phyloP scores from a whole-genome alignment of 352 stramenopile genomes.

The Phytophthora kernoviae region DNA sequence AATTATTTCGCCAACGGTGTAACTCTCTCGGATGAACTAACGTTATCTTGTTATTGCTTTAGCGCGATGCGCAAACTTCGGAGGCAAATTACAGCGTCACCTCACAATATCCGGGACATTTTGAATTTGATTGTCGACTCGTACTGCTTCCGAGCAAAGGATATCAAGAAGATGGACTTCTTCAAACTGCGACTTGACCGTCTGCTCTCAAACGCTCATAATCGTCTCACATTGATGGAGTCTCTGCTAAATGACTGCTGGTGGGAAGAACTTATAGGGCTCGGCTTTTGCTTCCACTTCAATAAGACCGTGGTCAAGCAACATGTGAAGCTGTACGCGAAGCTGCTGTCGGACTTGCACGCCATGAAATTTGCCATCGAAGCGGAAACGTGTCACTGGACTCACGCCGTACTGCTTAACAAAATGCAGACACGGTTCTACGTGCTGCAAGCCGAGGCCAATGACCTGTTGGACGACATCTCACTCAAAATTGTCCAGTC shows the following conservation, averaged over 20 bases:
- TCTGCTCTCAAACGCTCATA: constrained; percentile 42
- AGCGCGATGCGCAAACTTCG: constrained; percentile 61
- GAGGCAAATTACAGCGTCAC: constrained; percentile 49
- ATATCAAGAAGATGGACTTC: constrained; percentile 84
- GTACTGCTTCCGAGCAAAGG: constrained; percentile 77
- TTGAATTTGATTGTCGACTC: constrained; percentile 82
- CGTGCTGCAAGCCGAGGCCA: constrained; percentile 64
- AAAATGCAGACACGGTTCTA: constrained; percentile 74
- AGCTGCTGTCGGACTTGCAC: constrained; percentile 59
- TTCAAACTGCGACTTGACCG: constrained; percentile 67
- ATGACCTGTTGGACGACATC: constrained; percentile 75
- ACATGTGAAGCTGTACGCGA: constrained; percentile 66
- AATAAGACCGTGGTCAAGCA: constrained; percentile 78
- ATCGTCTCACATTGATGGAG: constrained; percentile 56
- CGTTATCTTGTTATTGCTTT: constrained; percentile 4
- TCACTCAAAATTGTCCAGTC: constrained; percentile 39
- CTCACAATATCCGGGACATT: constrained; percentile 69
- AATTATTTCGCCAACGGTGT: background rate
- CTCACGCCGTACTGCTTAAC: constrained; percentile 64
- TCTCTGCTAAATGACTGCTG: constrained; percentile 61
- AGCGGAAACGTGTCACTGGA: constrained; percentile 62
- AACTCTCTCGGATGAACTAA: constrained; percentile 2
- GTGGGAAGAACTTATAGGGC: constrained; percentile 78
- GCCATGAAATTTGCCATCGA: constrained; percentile 81
- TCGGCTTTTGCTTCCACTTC: constrained; percentile 58